phyloP scores from a whole-genome alignment of 495 filamentous ascomycete species.

The Penicillium antarcticum region DNA sequence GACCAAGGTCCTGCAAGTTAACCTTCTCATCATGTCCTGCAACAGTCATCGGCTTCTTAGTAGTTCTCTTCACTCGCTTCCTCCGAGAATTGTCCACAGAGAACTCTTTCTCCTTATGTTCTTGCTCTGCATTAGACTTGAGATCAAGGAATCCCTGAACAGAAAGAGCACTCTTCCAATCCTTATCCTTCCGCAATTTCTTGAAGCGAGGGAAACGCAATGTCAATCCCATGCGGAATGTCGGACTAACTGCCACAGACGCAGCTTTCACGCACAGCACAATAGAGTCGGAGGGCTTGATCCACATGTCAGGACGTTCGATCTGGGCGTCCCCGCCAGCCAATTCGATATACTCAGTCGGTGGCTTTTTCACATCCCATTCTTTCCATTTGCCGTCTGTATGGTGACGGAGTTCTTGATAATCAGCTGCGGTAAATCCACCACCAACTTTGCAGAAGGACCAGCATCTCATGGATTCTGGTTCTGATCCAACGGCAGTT shows the following conservation, averaged over 20 bases:
- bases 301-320: slow-evolving; percentile 91
- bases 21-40: slow-evolving; percentile 60
- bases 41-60: slow-evolving; percentile 65
- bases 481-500: slow-evolving; percentile 41
- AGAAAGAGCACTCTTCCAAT: slow-evolving; percentile 77
- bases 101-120: slow-evolving; percentile 74
- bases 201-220: slow-evolving; percentile 93
- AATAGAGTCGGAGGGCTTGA: slow-evolving; percentile 80
- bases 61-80: slow-evolving; percentile 58
- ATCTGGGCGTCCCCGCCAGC: slow-evolving; percentile 70
- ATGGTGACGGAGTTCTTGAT: slow-evolving; percentile 71
- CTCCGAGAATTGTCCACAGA: slow-evolving; percentile 71
- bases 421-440: slow-evolving; percentile 83
- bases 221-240: slow-evolving; percentile 74
- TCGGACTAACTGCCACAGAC: slow-evolving; percentile 65
- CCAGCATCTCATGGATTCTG: slow-evolving; percentile 70
- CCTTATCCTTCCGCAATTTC: slow-evolving; percentile 71
- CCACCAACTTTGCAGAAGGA: slow-evolving; percentile 97
- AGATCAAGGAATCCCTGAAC: slow-evolving; percentile 73
- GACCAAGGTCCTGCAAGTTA: slow-evolving; percentile 51
- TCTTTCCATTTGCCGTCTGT: slow-evolving; percentile 90
- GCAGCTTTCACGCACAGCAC: slow-evolving; percentile 92
- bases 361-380: slow-evolving; percentile 79
- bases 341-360: slow-evolving; percentile 75
- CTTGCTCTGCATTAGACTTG: slow-evolving; percentile 66